Percentiles rank a stretch among this genome's conserved stretches.
phyloP scores from a whole-genome alignment of 148 eudicot genomes.

The Cornus suecica region DNA sequence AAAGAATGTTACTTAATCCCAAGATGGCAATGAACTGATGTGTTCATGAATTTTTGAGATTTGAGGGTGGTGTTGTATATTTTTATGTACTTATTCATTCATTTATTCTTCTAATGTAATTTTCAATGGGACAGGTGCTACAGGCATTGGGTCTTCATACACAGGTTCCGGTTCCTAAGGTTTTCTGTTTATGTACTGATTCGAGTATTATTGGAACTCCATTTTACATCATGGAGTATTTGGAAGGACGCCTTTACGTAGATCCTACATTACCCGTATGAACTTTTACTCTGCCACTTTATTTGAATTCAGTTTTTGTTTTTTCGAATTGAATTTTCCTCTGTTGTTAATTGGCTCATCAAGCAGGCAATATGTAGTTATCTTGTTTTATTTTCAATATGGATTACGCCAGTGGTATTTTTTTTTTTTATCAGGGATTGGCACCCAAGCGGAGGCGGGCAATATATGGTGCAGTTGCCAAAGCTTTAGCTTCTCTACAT shows the following conservation, averaged over 20 bases:
- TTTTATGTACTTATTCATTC: too few relatives aligned
- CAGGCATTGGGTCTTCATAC: constrained; percentile 75
- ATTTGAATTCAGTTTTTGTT: background rate
- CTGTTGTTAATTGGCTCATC: background rate
- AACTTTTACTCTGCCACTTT: constrained; percentile 2
- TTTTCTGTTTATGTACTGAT: constrained; percentile 85
- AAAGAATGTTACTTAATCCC: too few relatives aligned
- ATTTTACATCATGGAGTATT: constrained; percentile 94
- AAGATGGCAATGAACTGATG: too few relatives aligned
- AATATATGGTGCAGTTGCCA: constrained; percentile 66
- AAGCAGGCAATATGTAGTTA: background rate
- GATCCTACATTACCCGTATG: constrained; percentile 78
- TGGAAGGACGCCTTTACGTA: constrained; percentile 85
- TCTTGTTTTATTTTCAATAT: background rate
- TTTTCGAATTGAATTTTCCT: background rate
- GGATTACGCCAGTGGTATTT: constrained; percentile 1
- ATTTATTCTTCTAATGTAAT: background rate
- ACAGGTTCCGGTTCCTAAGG: constrained; percentile 81
- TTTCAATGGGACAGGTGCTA: constrained; percentile 50
- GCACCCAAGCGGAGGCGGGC: constrained; percentile 56
- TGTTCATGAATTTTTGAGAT: too few relatives aligned
- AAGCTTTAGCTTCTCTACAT: constrained; percentile 79
- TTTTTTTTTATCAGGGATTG: constrained; percentile 47
- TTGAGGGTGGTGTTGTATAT: too few relatives aligned
- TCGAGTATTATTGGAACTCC: constrained; percentile 82